phyloP scores from a whole-genome alignment of 2,329 filamentous ascomycete species.

The Pseudogymnoascus sp. region DNA sequence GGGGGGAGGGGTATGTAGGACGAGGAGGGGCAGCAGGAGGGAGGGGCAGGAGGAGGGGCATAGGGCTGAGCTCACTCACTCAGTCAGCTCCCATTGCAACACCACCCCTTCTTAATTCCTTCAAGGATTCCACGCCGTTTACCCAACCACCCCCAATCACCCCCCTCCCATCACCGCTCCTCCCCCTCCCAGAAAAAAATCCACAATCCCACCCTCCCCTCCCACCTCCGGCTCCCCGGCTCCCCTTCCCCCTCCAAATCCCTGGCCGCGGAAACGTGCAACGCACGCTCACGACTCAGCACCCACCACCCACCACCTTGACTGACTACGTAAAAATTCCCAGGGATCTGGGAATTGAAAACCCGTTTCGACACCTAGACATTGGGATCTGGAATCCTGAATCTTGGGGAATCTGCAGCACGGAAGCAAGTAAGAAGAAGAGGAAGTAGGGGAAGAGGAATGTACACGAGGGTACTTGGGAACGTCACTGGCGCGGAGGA shows the following conservation, averaged over 20 bases:
- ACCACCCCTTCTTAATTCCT: not conserved
- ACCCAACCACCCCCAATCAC: not conserved
- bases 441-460: not conserved
- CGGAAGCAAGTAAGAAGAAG: not conserved
- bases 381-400: not conserved
- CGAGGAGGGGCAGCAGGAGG: not conserved
- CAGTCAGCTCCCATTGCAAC: not conserved
- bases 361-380: not conserved
- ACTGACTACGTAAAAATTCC: not conserved
- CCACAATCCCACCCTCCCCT: not conserved
- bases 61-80: not conserved
- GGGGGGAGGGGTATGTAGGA: not conserved
- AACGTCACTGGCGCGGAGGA: not conserved
- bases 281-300: not conserved
- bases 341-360: not conserved
- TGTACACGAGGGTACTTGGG: not conserved
- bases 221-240: not conserved
- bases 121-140: too few species aligned
- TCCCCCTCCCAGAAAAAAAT: not conserved
- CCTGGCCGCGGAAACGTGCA: not conserved
- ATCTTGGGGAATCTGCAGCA: not conserved
- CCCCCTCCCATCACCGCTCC: not conserved
- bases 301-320: not conserved
- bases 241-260: not conserved
- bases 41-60: not conserved